Conservation (phyloP, 164 flowering plant genomes). For the Santalum album region DNA sequence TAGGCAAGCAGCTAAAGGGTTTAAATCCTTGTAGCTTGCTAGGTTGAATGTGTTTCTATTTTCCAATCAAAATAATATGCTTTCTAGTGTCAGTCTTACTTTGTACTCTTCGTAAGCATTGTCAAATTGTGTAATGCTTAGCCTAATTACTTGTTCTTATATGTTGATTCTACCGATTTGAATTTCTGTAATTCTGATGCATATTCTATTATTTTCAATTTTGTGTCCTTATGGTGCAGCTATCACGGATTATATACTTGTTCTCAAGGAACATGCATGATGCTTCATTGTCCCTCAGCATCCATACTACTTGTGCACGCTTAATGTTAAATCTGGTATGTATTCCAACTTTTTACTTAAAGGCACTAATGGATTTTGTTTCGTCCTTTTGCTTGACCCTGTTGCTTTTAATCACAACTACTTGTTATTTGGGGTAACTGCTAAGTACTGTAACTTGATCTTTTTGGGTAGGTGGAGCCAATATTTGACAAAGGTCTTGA, state of each 20-base stretch:
- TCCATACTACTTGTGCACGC: constrained; percentile 98
- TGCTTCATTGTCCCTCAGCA: constrained; percentile 85
- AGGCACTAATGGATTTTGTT: background rate
- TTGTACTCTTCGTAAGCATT: constrained; percentile 73
- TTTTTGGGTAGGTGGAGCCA: constrained; percentile 71
- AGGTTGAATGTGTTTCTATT: too few species aligned
- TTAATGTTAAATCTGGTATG: constrained; percentile 93
- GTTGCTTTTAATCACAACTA: too few species aligned
- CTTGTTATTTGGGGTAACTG: too few species aligned
- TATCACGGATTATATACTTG: constrained; percentile 90
- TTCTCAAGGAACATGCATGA: constrained; percentile 99
- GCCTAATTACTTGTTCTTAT: too few species aligned
- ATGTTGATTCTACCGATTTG: too few species aligned
- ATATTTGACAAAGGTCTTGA: constrained; percentile 95
- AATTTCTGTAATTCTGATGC: too few species aligned
- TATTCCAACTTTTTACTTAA: constrained; percentile 6
- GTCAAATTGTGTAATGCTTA: constrained; percentile 82
- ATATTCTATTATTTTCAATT: background rate
- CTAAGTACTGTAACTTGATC: background rate
- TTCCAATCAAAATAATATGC: too few species aligned
- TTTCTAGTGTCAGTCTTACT: background rate
- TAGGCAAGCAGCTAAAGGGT: too few species aligned
- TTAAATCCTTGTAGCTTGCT: too few species aligned
- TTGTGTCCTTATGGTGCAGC: constrained; percentile 40
- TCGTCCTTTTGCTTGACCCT: background rate